Evolutionary conservation across 177 flowering plant genomes (phyloP).

Genomic region (Vitis hybrid): DNA sequence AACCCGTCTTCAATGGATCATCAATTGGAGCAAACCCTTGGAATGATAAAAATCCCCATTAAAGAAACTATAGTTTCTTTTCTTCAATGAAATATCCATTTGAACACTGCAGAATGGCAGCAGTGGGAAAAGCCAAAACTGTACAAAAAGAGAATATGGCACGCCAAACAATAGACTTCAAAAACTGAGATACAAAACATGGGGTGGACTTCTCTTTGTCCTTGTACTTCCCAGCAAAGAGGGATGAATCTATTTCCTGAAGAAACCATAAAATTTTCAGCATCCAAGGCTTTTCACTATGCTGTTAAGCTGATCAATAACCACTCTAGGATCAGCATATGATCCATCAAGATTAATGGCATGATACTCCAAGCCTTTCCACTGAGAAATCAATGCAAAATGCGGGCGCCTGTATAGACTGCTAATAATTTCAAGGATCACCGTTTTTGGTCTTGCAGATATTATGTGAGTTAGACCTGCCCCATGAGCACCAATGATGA

Average conservation of each 20-base stretch:
- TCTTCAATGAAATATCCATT: not conserved
- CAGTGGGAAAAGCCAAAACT: not conserved
- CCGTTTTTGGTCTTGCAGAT: conserved; percentile 67
- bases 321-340: conserved; percentile 56
- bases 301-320: conserved; percentile 44
- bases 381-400: conserved; percentile 67
- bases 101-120: not conserved
- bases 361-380: conserved; percentile 94
- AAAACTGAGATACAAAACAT: not conserved
- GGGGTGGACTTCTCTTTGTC: not conserved
- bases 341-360: conserved; percentile 72
- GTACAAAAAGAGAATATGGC: not conserved
- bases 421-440: conserved; percentile 80
- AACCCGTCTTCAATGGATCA: not conserved
- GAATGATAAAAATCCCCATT: not conserved
- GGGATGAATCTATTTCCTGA: not conserved
- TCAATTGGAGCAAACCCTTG: not conserved
- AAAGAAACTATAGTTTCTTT: not conserved
- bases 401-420: conserved; percentile 80
- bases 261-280: conserved; percentile 23
- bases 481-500: conserved; percentile 95
- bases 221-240: not conserved
- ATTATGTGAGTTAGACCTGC: conserved; percentile 94
- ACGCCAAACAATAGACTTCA: not conserved
- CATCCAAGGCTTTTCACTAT: conserved; percentile 70